phyloP scores from a whole-genome alignment of 208 protist species.

The Tritrichomonas musculus region DNA sequence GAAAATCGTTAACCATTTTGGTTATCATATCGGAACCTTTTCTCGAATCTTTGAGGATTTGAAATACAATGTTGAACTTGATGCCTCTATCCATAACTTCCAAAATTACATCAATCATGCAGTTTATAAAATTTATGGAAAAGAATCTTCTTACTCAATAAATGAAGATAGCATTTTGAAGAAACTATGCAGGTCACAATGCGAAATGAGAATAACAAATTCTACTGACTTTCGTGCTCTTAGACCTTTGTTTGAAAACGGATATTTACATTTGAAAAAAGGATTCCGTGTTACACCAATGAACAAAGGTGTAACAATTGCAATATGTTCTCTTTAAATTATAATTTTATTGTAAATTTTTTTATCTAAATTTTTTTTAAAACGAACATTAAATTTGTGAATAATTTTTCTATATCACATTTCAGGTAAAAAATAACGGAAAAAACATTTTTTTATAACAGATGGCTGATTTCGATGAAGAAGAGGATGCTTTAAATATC shows the following conservation, averaged over 20 bases:
- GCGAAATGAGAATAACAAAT: too few relatives aligned
- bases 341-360: too few relatives aligned
- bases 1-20: neutral
- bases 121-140: neutral
- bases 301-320: neutral
- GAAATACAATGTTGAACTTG: neutral
- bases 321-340: neutral
- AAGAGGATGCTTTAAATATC: slow-evolving; percentile 33
- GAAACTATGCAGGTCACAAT: too few relatives aligned
- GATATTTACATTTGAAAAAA: neutral
- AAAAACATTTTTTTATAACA: too few relatives aligned
- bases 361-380: too few relatives aligned
- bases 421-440: too few relatives aligned
- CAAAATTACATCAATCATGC: neutral
- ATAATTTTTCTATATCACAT: too few relatives aligned
- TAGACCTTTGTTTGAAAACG: neutral
- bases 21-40: neutral
- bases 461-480: neutral
- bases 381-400: too few relatives aligned
- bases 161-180: too few relatives aligned
- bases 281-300: neutral
- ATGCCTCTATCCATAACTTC: neutral
- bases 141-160: too few relatives aligned
- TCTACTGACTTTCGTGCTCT: neutral
- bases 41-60: neutral